A percentile compares a stretch with the other conserved stretches of the same genome.
Evolutionary conservation across 257 asterid genomes (phyloP).

Genomic region (Osmanthus fragrans): DNA sequence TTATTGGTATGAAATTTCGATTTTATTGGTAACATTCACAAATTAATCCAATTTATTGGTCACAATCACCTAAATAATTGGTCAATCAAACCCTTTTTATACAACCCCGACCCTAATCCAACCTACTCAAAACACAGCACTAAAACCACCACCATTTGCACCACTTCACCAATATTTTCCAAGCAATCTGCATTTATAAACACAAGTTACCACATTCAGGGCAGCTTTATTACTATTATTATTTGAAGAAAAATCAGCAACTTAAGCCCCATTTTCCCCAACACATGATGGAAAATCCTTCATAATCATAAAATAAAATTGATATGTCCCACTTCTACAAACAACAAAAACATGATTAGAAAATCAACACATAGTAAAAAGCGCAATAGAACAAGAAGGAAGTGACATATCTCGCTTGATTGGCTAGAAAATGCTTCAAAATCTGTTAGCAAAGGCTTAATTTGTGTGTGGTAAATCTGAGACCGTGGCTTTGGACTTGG

Average conservation of each 20-base stretch:
- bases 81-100: no score
- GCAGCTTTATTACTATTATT: background rate
- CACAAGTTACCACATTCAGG: constrained; percentile 34
- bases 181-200: constrained; percentile 32
- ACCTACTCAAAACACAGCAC: no score
- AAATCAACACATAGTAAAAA: background rate
- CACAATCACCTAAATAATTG: no score
- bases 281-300: constrained; percentile 51
- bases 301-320: constrained; percentile 22
- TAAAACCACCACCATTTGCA: no score
- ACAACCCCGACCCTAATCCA: no score
- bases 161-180: constrained; percentile 29
- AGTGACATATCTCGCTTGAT: constrained; percentile 33
- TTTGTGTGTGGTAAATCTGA: background rate
- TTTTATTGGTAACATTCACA: no score
- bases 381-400: background rate
- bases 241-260: constrained; percentile 34
- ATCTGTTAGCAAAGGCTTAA: constrained; percentile 13
- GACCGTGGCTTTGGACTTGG: no score
- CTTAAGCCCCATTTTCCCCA: constrained; percentile 51
- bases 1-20: no score
- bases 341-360: constrained; percentile 1
- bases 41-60: no score
- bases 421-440: constrained; percentile 23
- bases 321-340: constrained; percentile 22